Evolutionary conservation across 2,329 filamentous ascomycete species (phyloP), one percentile per base, ranked within the genome.

Genomic region (Neopestalotiopsis sp.): DNA sequence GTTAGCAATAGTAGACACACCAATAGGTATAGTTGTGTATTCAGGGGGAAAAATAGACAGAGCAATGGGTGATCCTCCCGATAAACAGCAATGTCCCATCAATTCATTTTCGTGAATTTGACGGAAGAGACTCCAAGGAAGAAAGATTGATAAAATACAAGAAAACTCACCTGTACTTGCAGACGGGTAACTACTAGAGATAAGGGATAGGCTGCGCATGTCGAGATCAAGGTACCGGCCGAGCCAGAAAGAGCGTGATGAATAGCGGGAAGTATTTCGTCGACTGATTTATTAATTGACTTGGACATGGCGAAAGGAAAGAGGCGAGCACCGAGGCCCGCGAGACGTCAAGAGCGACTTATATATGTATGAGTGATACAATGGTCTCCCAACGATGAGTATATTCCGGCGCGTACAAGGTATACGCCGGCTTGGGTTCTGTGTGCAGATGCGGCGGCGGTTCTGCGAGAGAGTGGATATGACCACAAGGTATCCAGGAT

Each of bases 211-310:
- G 93, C 90, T 67, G 90, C 81, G 61, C 94, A 85, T 74, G 95
- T 95, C 12, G 94, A 93, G 69, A 95, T 86, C 17, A 93, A 92
- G 0, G 93, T 92, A 45, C 94, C 94, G 0, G 90, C 83, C 4
- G 93, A 92, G 65, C 94, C 94, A 4, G 94, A 94, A 40, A 93
- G 80, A 67, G 93, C 94, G 83, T 97, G 94, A 59, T 93, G 92
- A 9, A 97, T 83, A 42, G 94, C 93, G 64, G 93, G 92, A 4
- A 96, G 86, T 76, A 84, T 69, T 72, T 71, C 75, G 71, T 71
- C 65, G 62, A 67, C 14, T 69, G 68, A 69, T 65, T 66, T 73
- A 71, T 74, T 71, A 61, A 66, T 24, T 57, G 68, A 52, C 60
- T 66, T 52, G 32, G 66, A 58, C 69, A 70, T 68, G 68, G 70